Percentiles rank a stretch among this genome's conserved stretches.
phyloP scores from a whole-genome alignment of 2,329 filamentous ascomycete species.

The Microcyclosporella mali region DNA sequence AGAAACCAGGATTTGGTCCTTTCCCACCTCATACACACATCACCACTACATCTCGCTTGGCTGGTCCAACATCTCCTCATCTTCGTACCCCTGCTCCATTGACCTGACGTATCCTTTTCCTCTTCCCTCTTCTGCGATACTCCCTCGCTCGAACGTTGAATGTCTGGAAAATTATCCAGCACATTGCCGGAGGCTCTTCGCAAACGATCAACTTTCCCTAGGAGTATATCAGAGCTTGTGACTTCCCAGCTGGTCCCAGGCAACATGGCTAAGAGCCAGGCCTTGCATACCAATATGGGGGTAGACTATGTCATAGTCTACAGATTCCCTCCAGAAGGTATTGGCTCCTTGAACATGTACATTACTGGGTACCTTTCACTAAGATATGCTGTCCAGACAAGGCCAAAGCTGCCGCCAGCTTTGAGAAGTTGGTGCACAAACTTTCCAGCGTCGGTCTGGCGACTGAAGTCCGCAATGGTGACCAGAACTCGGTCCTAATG shows the following conservation, averaged over 20 bases:
- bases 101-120: background rate
- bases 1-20: too few species aligned
- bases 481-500: slow-evolving; percentile 67
- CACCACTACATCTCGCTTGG: slow-evolving; percentile 1
- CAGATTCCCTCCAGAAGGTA: slow-evolving; percentile 63
- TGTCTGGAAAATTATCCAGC: slow-evolving; percentile 15
- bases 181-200: slow-evolving; percentile 12
- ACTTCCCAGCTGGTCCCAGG: slow-evolving; percentile 27
- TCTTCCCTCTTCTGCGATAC: background rate
- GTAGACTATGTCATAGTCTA: slow-evolving; percentile 89
- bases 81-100: slow-evolving; percentile 1
- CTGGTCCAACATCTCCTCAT: slow-evolving; percentile 4
- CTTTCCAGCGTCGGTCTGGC: slow-evolving; percentile 75
- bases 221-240: slow-evolving; percentile 27
- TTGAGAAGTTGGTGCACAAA: slow-evolving; percentile 68
- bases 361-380: background rate
- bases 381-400: slow-evolving; percentile 48
- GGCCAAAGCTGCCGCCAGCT: slow-evolving; percentile 63
- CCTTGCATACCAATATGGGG: slow-evolving; percentile 51
- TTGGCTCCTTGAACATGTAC: slow-evolving; percentile 15
- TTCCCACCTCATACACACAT: too few species aligned
- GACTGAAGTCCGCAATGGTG: slow-evolving; percentile 78
- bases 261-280: slow-evolving; percentile 31
- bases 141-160: slow-evolving; percentile 4
- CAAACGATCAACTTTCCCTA: slow-evolving; percentile 20